phyloP scores from a whole-genome alignment of 495 filamentous ascomycete species.

The Bathelium albidoporum region DNA sequence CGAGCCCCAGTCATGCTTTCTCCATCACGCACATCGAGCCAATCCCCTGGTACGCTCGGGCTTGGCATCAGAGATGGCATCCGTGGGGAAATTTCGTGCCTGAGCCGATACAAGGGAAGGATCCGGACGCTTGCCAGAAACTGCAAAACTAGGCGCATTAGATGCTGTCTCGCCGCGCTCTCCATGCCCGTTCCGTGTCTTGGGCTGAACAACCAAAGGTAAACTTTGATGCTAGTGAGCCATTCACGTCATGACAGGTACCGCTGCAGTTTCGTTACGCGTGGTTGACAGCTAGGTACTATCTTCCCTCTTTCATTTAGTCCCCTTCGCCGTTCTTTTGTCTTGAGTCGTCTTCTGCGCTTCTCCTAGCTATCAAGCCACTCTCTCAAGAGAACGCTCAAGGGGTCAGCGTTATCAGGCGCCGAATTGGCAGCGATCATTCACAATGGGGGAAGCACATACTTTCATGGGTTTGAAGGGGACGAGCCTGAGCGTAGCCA shows the following conservation, averaged over 20 bases:
- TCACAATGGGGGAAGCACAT: not conserved
- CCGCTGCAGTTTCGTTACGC: not conserved
- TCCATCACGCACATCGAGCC: not conserved
- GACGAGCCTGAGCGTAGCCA: slow-evolving; percentile 10
- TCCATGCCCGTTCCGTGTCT: not conserved
- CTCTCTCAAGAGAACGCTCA: not conserved
- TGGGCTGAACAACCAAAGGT: not conserved
- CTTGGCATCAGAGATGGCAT: not conserved
- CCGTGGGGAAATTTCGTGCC: not conserved
- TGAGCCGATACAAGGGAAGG: not conserved
- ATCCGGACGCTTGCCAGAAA: not conserved
- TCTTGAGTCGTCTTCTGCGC: not conserved
- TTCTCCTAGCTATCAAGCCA: not conserved
- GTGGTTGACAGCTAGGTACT: not conserved
- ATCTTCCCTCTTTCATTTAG: not conserved
- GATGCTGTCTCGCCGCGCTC: not conserved
- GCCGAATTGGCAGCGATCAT: not conserved
- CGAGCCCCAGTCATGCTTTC: not conserved
- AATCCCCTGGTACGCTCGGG: not conserved
- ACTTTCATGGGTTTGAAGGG: slow-evolving; percentile 13
- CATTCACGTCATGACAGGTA: not conserved
- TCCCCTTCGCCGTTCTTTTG: not conserved
- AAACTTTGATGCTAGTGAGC: not conserved
- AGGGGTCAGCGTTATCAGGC: not conserved
- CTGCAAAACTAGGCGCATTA: not conserved